Percentiles rank a stretch among this genome's conserved stretches.
Evolutionary conservation across 306 rosid genomes (phyloP).

Genomic region (cucumber (Cucumis sativus)): DNA sequence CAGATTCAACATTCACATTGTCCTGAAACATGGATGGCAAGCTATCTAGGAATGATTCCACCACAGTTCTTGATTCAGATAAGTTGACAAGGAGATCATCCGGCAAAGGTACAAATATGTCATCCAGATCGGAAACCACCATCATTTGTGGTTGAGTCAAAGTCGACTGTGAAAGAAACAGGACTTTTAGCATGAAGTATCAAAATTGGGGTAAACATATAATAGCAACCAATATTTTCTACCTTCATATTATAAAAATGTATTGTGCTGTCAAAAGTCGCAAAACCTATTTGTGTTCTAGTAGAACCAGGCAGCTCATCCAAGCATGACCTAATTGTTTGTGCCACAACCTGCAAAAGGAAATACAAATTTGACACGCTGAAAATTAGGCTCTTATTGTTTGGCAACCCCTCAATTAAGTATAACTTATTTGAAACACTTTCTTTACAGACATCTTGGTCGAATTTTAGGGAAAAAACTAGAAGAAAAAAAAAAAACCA

Average conservation of each 20-base stretch:
- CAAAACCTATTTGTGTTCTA: conserved; percentile 95
- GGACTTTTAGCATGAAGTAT: conserved; percentile 14
- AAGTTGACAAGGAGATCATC: conserved; percentile 97
- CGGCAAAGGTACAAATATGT: conserved; percentile 91
- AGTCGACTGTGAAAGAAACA: conserved; percentile 54
- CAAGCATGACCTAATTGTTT: conserved; percentile 83
- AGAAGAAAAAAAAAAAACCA: not conserved
- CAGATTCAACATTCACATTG: conserved; percentile 84
- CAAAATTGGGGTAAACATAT: conserved; percentile 3
- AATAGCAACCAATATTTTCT: conserved; percentile 13
- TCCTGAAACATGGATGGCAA: conserved; percentile 92
- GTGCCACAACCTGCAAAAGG: conserved; percentile 67
- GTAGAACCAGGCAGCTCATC: conserved; percentile 95
- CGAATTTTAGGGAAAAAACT: not conserved
- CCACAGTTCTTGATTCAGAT: conserved; percentile 94
- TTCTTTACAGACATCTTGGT: not conserved
- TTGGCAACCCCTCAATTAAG: not conserved
- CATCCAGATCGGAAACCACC: conserved; percentile 98
- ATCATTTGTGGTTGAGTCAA: conserved; percentile 96
- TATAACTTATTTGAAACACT: not conserved
- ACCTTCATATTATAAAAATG: conserved; percentile 98
- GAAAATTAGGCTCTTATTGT: conserved; percentile 5
- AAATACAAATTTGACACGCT: conserved; percentile 7
- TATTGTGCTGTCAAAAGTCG: conserved; percentile 92
- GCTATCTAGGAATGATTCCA: conserved; percentile 85